phyloP scores from a whole-genome alignment of 2,329 filamentous ascomycete genomes.

The Trichoderma harzianum region DNA sequence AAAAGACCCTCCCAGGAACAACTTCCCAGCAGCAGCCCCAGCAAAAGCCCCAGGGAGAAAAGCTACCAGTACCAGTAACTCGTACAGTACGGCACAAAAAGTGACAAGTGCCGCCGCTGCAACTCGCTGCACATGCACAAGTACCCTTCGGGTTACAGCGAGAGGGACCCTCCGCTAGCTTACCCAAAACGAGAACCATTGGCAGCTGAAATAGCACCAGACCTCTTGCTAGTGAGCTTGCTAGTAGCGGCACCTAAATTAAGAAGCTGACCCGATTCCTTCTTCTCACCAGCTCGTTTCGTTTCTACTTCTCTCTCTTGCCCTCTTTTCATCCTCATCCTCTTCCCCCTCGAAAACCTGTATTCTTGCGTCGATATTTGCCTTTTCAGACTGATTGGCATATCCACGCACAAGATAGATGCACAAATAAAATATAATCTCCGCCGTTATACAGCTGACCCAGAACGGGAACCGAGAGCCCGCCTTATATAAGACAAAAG shows the following conservation, averaged over 20 bases:
- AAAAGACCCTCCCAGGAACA: not conserved
- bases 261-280: slow-evolving; percentile 11
- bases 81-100: not conserved
- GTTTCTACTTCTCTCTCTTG: not conserved
- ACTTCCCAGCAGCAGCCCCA: not conserved
- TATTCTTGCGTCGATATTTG: not conserved
- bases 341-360: not conserved
- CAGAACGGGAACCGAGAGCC: not conserved
- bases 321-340: not conserved
- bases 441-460: not conserved
- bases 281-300: not conserved
- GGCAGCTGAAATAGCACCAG: slow-evolving; percentile 10
- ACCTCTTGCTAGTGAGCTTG: not conserved
- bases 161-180: not conserved
- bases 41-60: too few relatives aligned
- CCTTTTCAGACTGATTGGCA: not conserved
- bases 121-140: not conserved
- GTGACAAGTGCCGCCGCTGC: not conserved
- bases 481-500: not conserved
- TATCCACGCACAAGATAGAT: not conserved
- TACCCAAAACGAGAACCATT: not conserved
- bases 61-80: not conserved
- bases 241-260: slow-evolving; percentile 15
- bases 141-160: not conserved
- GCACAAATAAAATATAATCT: not conserved